phyloP scores from a whole-genome alignment of 139 green algal species.

The Tetradesmus obliquus region DNA sequence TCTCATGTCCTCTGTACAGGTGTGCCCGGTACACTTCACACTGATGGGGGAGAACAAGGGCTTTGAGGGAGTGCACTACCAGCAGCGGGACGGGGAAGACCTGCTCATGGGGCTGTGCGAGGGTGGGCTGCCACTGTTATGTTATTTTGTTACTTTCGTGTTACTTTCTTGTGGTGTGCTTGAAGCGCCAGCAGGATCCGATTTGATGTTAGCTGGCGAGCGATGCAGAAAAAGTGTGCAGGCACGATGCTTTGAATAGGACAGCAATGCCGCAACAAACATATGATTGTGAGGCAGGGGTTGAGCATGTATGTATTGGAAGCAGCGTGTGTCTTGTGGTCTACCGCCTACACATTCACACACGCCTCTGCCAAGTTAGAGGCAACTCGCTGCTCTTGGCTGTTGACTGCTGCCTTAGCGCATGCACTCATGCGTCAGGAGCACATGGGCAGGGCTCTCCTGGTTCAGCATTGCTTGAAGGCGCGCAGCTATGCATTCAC shows the following conservation, averaged over 20 bases:
- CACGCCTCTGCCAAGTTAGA: no score
- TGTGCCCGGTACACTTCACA: neutral
- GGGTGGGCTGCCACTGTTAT: neutral
- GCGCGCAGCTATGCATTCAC: no score
- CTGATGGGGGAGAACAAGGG: conserved; percentile 12
- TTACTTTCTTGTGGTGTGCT: neutral
- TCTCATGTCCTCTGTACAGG: neutral
- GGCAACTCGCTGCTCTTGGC: no score
- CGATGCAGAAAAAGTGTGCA: neutral
- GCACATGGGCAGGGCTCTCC: neutral
- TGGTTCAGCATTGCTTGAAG: no score
- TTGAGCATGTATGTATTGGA: no score
- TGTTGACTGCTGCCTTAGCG: neutral
- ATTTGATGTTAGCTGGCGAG: neutral
- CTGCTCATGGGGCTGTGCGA: conserved; percentile 12
- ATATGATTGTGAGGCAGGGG: no score
- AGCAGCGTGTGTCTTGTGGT: neutral
- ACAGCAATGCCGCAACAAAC: no score
- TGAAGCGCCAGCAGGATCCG: neutral
- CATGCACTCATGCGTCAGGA: neutral
- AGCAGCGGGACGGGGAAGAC: neutral
- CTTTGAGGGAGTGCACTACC: conserved; percentile 1
- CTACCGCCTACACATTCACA: neutral
- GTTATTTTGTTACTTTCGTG: neutral
- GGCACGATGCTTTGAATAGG: no score